Evolutionary conservation across 352 stramenopile species (phyloP).

Genomic region (Globisporangium abappressorium): DNA sequence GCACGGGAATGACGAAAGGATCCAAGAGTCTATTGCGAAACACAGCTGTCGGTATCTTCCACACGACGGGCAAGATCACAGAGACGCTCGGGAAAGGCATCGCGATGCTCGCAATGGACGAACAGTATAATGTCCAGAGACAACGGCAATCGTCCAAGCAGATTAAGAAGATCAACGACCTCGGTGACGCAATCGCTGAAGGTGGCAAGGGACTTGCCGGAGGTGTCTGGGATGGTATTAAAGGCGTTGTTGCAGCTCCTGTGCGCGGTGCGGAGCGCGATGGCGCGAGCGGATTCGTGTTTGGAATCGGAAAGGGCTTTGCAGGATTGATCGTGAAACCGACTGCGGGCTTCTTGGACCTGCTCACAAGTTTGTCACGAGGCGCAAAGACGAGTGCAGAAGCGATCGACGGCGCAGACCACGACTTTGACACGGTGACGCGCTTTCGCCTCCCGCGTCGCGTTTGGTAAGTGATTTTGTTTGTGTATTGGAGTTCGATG

Average conservation of each 20-base stretch:
- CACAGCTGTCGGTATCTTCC: constrained; percentile 86
- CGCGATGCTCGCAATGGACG: constrained; percentile 81
- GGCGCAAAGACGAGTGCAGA: constrained; percentile 82
- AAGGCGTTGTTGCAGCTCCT: constrained; percentile 73
- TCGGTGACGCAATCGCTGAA: constrained; percentile 80
- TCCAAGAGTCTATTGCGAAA: constrained; percentile 86
- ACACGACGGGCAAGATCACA: constrained; percentile 88
- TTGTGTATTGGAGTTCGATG: neutral
- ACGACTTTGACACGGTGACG: constrained; percentile 47
- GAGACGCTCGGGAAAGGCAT: constrained; percentile 88
- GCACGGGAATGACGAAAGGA: constrained; percentile 86
- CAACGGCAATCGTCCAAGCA: constrained; percentile 73
- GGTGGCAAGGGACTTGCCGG: constrained; percentile 75
- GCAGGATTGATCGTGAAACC: constrained; percentile 83
- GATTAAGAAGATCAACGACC: constrained; percentile 74
- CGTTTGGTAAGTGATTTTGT: constrained; percentile 53
- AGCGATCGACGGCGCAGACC: constrained; percentile 60
- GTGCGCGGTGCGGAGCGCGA: constrained; percentile 75
- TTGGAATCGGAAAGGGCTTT: constrained; percentile 83
- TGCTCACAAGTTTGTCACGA: constrained; percentile 77
- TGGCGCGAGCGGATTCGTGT: constrained; percentile 74
- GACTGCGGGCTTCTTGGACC: constrained; percentile 75
- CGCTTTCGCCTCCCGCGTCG: constrained; percentile 68
- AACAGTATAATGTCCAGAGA: constrained; percentile 83
- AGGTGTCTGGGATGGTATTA: constrained; percentile 81